Evolutionary conservation across 1,139 yeast genomes (phyloP), one percentile per base, ranked within the genome.

Genomic region (Suhomyces anneliseae): DNA sequence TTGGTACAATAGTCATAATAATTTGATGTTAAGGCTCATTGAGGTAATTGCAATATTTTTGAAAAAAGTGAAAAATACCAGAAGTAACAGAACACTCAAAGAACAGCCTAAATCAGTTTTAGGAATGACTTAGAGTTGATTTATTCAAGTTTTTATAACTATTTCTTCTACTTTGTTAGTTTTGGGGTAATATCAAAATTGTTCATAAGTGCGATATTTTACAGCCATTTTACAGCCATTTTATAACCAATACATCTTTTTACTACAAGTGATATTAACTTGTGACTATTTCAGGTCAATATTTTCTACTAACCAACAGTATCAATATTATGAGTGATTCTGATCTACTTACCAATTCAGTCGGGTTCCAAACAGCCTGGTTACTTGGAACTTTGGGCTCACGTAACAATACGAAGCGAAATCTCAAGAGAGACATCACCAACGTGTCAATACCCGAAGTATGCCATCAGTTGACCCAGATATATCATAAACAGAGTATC

Each of bases 361-460:
- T 37, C 11, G 29, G 43, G 27, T 41, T 56, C 10, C 54, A 53
- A 27, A 50, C 54, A 6, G 58, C 58, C 0, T 56, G 60, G 60
- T 36, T 54, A 4, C 40, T 56, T 27, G 77, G 82, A 2, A 79
- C 82, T 1, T 56, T 79, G 45, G 83, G 81, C 0, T 62, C 71
- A 26, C 70, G 65, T 35, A 60, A 64, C 2, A 41, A 58, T 3
- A 52, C 59, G 36, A 61, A 61, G 38, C 68, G 60, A 45, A 56
- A 65, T 7, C 56, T 70, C n/a, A 71, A 66, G 52, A 66, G 58
- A 37, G 74, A 70, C 15, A 66, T 79, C 9, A 59, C 70, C 14
- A 57, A 65, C 1, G 61, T 76, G 0, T 76, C 81, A 2, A 79
- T 82, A 29, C 83, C 84, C 0, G 59, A 65, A 8, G 67, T 76